phyloP scores from a whole-genome alignment of 352 stramenopile genomes.

The Phytophthora colocasiae region DNA sequence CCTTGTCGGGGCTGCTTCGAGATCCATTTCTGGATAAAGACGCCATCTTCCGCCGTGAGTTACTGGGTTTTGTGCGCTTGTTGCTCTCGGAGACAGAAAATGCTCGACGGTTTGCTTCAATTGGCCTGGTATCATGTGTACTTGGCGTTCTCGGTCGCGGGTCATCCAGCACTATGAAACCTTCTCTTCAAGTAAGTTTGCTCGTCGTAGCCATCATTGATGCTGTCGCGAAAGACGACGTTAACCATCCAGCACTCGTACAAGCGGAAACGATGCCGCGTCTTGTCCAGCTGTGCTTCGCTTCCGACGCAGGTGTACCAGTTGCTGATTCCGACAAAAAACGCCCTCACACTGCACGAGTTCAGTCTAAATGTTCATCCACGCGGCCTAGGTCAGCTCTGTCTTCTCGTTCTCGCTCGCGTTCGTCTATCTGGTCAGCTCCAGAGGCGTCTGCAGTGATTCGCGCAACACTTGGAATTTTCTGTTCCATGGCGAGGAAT shows the following conservation, averaged over 20 bases:
- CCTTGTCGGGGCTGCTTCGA: slow-evolving; percentile 55
- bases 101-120: slow-evolving; percentile 60
- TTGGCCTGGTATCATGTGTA: slow-evolving; percentile 60
- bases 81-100: slow-evolving; percentile 69
- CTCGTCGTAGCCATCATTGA: slow-evolving; percentile 71
- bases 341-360: slow-evolving; percentile 26
- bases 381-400: slow-evolving; percentile 24
- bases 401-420: slow-evolving; percentile 7
- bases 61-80: slow-evolving; percentile 71
- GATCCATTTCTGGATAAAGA: slow-evolving; percentile 79
- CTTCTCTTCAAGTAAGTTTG: slow-evolving; percentile 48
- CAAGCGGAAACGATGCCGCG: slow-evolving; percentile 51
- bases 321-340: slow-evolving; percentile 7
- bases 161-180: slow-evolving; percentile 16
- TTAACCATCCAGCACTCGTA: slow-evolving; percentile 62
- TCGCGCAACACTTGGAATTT: slow-evolving; percentile 58
- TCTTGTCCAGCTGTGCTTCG: slow-evolving; percentile 66
- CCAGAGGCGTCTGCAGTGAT: slow-evolving; percentile 32
- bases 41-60: slow-evolving; percentile 54
- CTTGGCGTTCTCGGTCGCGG: slow-evolving; percentile 49
- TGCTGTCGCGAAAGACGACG: slow-evolving; percentile 49
- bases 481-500: slow-evolving; percentile 72
- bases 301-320: slow-evolving; percentile 6
- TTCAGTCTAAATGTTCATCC: slow-evolving; percentile 4
- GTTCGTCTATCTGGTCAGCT: slow-evolving; percentile 23